Evolutionary conservation across 495 filamentous ascomycete species (phyloP).

Genomic region (Penicillium angulare): DNA sequence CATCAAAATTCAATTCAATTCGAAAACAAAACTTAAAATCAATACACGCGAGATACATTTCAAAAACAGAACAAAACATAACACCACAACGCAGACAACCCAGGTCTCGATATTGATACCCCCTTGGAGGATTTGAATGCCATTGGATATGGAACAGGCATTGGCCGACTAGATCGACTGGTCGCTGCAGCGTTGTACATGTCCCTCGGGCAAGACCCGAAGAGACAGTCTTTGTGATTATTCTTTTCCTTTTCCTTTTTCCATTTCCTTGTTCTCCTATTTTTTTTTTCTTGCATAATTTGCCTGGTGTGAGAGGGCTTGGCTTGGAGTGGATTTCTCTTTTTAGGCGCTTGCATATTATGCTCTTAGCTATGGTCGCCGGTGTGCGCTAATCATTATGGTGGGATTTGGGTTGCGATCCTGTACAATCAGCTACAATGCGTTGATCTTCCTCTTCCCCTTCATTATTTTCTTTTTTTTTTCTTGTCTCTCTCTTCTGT

Average conservation of each 20-base stretch:
- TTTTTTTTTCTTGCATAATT: conserved; percentile 29
- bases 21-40: conserved; percentile 1
- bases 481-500: conserved; percentile 14
- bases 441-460: neutral
- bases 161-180: conserved; percentile 22
- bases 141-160: conserved; percentile 17
- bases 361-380: conserved; percentile 13
- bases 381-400: conserved; percentile 17
- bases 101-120: conserved; percentile 26
- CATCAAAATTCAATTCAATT: neutral
- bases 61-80: conserved; percentile 6
- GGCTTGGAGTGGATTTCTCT: conserved; percentile 19
- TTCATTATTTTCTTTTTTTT: conserved; percentile 7
- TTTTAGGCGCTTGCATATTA: conserved; percentile 25
- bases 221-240: conserved; percentile 21
- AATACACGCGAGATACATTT: conserved; percentile 1
- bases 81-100: conserved; percentile 2
- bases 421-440: conserved; percentile 30
- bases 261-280: conserved; percentile 5
- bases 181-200: conserved; percentile 40
- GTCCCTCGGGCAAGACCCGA: conserved; percentile 15
- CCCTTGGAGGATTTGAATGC: conserved; percentile 22
- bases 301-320: conserved; percentile 12
- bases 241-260: conserved; percentile 10
- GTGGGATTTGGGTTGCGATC: conserved; percentile 15